Evolutionary conservation across 805 yeast genomes (phyloP), one percentile per base, ranked within the genome.

Genomic region (Starmerella floricola): DNA sequence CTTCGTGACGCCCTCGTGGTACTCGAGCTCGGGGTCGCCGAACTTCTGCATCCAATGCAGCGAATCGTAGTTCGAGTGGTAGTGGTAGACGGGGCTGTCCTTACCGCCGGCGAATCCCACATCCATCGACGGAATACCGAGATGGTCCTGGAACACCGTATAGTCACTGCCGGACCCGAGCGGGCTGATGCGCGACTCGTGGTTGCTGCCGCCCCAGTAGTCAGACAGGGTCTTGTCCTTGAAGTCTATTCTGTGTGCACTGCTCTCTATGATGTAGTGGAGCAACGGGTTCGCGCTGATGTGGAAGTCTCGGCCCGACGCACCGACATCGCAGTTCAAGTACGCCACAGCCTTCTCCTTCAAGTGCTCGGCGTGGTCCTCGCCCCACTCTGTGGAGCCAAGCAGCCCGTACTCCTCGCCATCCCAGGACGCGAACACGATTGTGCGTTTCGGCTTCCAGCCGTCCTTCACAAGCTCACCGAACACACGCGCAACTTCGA

Each of bases 301-400:
- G 11, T 60, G 57, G 36, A 83, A 63, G 32, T 65, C 51, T 12
- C 69, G 56, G 2, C 91, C 88, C 17, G 71, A 57, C 4, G 69
- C 72, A 3, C 82, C 76, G 21, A 71, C 79, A 63, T 82, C 91
- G 42, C 77, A 58, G 59, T 81, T 81, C 46, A 82, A 55, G 56
- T 81, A 81, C 0, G 82, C 83, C 31, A 79, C 68, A 1, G 73
- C 78, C 33, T 69, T 67, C 31, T 63, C 65, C 36, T 66, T 63
- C 28, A 81, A 58, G 24, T 54, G 54, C 20, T 63, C 55, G 2
- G 67, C 68, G 42, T 72, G 64, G 41, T 73, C 74, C 57, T 81
- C 88, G 5, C 78, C 85, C 63, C 69, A 80, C 53, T 83, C 91
- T 0, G 91, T 78, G 0, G 86, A 75, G 1, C 94, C 94, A 24